Conservation (phyloP, 2,329 filamentous ascomycete genomes). For the Emericellopsis cladophorae region DNA sequence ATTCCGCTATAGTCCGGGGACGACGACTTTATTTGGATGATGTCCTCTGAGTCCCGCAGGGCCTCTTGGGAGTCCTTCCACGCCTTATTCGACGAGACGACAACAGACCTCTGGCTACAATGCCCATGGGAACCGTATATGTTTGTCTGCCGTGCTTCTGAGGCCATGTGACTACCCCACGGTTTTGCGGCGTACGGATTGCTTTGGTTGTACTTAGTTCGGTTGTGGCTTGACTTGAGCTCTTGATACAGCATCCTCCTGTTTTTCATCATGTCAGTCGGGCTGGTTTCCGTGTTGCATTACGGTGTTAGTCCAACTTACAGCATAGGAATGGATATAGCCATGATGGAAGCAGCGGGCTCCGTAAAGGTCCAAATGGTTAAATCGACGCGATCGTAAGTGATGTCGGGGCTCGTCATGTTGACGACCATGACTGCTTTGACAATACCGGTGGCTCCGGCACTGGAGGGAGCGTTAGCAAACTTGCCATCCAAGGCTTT, state of each 20-base stretch:
- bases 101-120: slow-evolving; percentile 15
- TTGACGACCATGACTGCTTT: slow-evolving; percentile 16
- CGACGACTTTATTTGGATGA: background rate
- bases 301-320: slow-evolving; percentile 6
- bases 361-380: slow-evolving; percentile 22
- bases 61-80: slow-evolving; percentile 20
- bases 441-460: slow-evolving; percentile 18
- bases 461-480: slow-evolving; percentile 7
- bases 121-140: slow-evolving; percentile 7
- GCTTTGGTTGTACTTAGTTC: slow-evolving; percentile 10
- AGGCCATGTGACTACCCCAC: slow-evolving; percentile 1
- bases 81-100: slow-evolving; percentile 16
- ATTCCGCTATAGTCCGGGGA: slow-evolving; percentile 9
- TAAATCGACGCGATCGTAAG: slow-evolving; percentile 19
- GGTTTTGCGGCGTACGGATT: slow-evolving; percentile 7
- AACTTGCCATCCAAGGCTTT: background rate
- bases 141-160: slow-evolving; percentile 7
- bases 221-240: slow-evolving; percentile 13
- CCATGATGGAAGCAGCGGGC: slow-evolving; percentile 22
- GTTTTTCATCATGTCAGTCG: background rate
- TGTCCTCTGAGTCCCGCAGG: slow-evolving; percentile 10
- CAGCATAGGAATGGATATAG: slow-evolving; percentile 19
- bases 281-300: too few species aligned
- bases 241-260: slow-evolving; percentile 21
- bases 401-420: slow-evolving; percentile 18